Evolutionary conservation across 2,329 filamentous ascomycete genomes (phyloP), one percentile per base, ranked within the genome.

Genomic region (Calycina marina): DNA sequence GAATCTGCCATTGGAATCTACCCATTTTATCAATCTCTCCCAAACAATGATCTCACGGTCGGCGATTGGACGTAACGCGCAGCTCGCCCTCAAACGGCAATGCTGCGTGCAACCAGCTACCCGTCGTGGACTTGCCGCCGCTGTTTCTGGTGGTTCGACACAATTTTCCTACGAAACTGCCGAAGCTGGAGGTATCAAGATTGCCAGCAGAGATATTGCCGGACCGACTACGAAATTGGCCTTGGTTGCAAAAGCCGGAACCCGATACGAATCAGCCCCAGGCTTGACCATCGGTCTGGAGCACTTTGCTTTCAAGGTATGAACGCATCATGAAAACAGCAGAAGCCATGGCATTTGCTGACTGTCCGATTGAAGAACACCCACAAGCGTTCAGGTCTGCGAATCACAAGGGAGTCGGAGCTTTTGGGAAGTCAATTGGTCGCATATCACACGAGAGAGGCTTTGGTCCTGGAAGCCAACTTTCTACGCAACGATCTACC

Each of bases 401-500:
- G 86, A 57, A 93, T 98, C 58, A 80, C 77, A 55, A 81, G 90
- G 65, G 90, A 98, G 66, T 73, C 83, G 51, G 90, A 98, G 64
- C 78, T 98, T 40, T 75, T 98, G 44, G 90, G 92, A 56, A 84
- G 84, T 52, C 77, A 88, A 72, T 75, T 96, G 63, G 70, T 65
- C 49, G 69, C 88, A 45, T 83, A 81, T 60, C 85, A 94, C 64
- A 86, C 84, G 50, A 80, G 88, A 55, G 90, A 98, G 68, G 85
- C 85, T 55, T 65, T 98, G 42, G 75, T 98, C 39, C 65, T 98
- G 52, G 77, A 88, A 60, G 83, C 90, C 56, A 93, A 80, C 65
- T 98, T 98, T 70, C 74, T 98, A 46, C 77, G 84, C 56, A 77
- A 90, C 56, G 86, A 98, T 57, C 75, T 98, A 46, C 90, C 90